Base-by-base conservation (phyloP, 371 early-diverging fungal genomes). In the Mortierella sp. region DNA sequence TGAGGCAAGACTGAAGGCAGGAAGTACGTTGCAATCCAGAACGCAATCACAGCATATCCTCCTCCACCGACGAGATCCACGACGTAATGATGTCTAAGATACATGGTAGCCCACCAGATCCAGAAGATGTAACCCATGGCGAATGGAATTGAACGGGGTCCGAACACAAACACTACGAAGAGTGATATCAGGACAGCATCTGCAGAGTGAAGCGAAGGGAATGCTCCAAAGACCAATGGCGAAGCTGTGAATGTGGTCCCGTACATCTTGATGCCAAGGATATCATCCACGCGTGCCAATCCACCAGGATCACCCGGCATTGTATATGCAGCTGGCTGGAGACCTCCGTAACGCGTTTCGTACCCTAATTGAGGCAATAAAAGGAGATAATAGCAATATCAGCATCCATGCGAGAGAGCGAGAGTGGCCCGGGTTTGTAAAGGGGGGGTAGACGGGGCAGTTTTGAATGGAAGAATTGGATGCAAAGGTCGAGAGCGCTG, bases 51-150 rank as follows among this genome's bases (percentile, higher is more conserved):
- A 0, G 92, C 87, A 67, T 88, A 90, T 8, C 85, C 79, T 19
- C 83, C 84, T 7, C 92, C 92, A 25, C 86, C 90, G 17, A 90
- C 83, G 44, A 92, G 79, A 78, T 92, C 92, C 53, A 89, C 85
- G 70, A 91, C 81, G 57, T 90, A 92, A 60, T 92, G 91, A 46
- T 92, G 92, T 12, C 86, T 85, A 22, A 91, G 74, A 67, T 92
- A 92, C 86, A 92, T 88, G 59, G 91, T 91, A 0, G 90, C 82
- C 85, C 87, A 90, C 92, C 91, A 90, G 71, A 91, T 81, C 91
- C 91, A 90, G 61, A 84, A 64, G 22, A 87, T 81, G 66, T 91
- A 90, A 14, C 63, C 34, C 21, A 85, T 47, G 7, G 71, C 79
- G 5, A 86, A 60, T 1, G 87, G 87, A 54, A 81, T 80, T 29